Evolutionary conservation across 495 filamentous ascomycete species (phyloP).

Genomic region (Rhypophila decipiens): DNA sequence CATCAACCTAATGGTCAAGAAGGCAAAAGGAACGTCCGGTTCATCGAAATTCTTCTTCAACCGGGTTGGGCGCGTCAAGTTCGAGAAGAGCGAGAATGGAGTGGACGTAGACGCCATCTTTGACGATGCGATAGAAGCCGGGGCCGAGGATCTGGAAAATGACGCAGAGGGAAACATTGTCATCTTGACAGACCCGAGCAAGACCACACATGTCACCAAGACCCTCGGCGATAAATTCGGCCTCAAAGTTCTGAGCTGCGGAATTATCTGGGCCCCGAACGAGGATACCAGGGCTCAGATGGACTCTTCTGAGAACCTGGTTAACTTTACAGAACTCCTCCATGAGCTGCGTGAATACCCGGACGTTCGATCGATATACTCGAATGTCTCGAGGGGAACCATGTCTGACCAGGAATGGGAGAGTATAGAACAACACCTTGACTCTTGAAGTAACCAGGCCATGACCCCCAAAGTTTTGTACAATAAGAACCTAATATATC

Average conservation of each 20-base stretch:
- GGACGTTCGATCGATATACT: slow-evolving; percentile 62
- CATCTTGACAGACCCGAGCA: slow-evolving; percentile 66
- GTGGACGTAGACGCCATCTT: slow-evolving; percentile 66
- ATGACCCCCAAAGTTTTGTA: slow-evolving; percentile 2
- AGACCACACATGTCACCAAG: slow-evolving; percentile 60
- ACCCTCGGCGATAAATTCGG: slow-evolving; percentile 49
- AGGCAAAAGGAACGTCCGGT: slow-evolving; percentile 57
- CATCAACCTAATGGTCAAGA: slow-evolving; percentile 60
- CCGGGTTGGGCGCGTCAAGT: slow-evolving; percentile 63
- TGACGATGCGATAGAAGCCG: slow-evolving; percentile 79
- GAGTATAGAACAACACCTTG: slow-evolving; percentile 42
- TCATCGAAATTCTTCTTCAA: slow-evolving; percentile 80
- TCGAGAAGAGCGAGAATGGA: slow-evolving; percentile 51
- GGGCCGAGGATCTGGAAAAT: slow-evolving; percentile 71
- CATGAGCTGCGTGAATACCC: slow-evolving; percentile 50
- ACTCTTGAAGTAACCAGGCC: slow-evolving; percentile 12
- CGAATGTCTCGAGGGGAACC: slow-evolving; percentile 47
- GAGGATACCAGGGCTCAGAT: slow-evolving; percentile 64
- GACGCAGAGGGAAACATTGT: slow-evolving; percentile 64
- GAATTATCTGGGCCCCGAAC: slow-evolving; percentile 83
- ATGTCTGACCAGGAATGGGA: slow-evolving; percentile 43
- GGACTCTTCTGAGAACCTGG: slow-evolving; percentile 41
- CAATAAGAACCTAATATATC: too few species aligned
- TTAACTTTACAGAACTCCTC: slow-evolving; percentile 49
- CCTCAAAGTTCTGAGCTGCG: slow-evolving; percentile 59